A percentile compares a stretch with the other conserved stretches of the same genome.
phyloP scores from a whole-genome alignment of 2,329 filamentous ascomycete species.

The Simplicillium aogashimaense region DNA sequence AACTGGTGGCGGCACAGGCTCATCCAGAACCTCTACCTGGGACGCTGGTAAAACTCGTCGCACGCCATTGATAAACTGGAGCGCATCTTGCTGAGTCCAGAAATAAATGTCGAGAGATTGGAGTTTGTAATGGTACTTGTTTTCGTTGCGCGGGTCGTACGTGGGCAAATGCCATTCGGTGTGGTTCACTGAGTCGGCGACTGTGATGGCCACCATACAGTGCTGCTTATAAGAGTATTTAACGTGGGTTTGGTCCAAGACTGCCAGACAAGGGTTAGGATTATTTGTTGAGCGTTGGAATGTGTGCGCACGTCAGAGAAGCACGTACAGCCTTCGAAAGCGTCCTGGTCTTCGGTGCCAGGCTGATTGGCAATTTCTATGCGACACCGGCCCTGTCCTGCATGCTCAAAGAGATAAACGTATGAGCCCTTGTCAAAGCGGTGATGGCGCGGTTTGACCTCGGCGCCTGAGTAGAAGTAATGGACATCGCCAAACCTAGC shows the following conservation, averaged over 20 bases:
- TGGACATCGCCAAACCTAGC: constrained; percentile 67
- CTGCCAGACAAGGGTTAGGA: constrained; percentile 26
- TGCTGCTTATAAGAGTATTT: constrained; percentile 67
- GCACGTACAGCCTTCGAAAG: constrained; percentile 63
- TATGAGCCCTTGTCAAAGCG: constrained; percentile 74
- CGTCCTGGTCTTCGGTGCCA: constrained; percentile 68
- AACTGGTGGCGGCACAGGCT: constrained; percentile 41
- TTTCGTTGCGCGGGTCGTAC: constrained; percentile 62
- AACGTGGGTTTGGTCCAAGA: constrained; percentile 54
- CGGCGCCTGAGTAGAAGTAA: constrained; percentile 65
- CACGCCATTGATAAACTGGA: constrained; percentile 59
- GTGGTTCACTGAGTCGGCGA: constrained; percentile 42
- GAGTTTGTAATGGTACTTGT: constrained; percentile 70
- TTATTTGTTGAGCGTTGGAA: background rate
- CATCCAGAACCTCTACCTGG: constrained; percentile 55
- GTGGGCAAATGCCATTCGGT: constrained; percentile 68
- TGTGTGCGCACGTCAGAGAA: background rate
- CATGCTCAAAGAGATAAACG: constrained; percentile 70
- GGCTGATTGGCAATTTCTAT: constrained; percentile 69
- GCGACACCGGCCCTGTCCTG: constrained; percentile 54
- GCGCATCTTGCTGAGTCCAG: constrained; percentile 64
- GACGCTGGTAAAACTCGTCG: constrained; percentile 51
- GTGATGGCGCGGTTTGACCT: constrained; percentile 61
- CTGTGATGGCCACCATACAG: constrained; percentile 57
- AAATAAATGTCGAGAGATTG: constrained; percentile 72